Base-by-base conservation (phyloP, 2,329 filamentous ascomycete genomes). In the Exophiala mesophila region DNA sequence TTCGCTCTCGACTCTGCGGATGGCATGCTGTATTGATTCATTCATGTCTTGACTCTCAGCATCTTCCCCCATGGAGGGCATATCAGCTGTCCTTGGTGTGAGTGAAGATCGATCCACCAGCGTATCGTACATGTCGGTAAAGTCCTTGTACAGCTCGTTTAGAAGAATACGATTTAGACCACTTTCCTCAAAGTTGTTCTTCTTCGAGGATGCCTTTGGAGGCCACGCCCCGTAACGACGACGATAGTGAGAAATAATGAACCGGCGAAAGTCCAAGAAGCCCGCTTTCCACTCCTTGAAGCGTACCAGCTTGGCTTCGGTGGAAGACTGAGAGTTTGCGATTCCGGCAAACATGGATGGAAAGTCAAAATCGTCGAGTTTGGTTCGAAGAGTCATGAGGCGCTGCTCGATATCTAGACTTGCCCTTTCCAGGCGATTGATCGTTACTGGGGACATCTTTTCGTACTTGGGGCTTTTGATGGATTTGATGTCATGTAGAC, bases 311-410 rank as follows among this genome's bases (percentile, higher is more conserved):
- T 82, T 89, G 50, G 86, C 81, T 62, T 94, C 88, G 1, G 74
- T 73, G 16, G 80, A 76, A 1, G 84, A 87, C 8, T 83, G 89
- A 3, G 88, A 94, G 62, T 82, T 88, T 58, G 87, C 90, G 52
- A 88, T 80, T 23, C 92, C 92, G 0, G 88, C 79, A 59, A 95
- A 97, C 4, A 97, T 70, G 1, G 86, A 85, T 0, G 89, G 88
- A 55, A 95, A 96, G 21, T 96, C 87, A 55, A 97, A 97, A 48
- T 88, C 80, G 44, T 85, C 80, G n/a, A 97, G 70, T 31, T 85
- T 82, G 21, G 71, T 68, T 51, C 85, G 83, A 52, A 88, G 78
- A 39, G 75, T 81, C 48, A 80, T 75, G 45, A 87, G 76, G 15
- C 88, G 79, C 47, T 78, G 81, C 23, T 83, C 73, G 3, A 97